Percentiles rank a stretch among this genome's conserved stretches.
phyloP scores from a whole-genome alignment of 805 yeast genomes.

The Blastobotrys parvus region DNA sequence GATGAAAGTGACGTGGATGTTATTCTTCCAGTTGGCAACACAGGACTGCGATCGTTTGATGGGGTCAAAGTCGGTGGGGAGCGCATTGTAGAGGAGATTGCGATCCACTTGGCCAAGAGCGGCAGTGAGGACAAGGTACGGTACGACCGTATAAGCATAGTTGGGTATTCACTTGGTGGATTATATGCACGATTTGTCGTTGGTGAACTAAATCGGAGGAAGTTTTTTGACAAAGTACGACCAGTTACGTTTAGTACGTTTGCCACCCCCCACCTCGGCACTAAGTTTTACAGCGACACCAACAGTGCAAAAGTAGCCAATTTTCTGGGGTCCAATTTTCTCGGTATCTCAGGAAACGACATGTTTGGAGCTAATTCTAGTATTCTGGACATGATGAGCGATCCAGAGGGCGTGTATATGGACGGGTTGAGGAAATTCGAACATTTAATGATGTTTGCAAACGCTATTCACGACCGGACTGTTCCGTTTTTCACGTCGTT shows the following conservation, averaged over 20 bases:
- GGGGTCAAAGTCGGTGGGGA: slow-evolving; percentile 63
- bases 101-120: slow-evolving; percentile 26
- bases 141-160: slow-evolving; percentile 57
- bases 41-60: slow-evolving; percentile 73
- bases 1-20: slow-evolving; percentile 29
- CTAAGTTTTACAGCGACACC: slow-evolving; percentile 38
- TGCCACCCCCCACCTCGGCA: slow-evolving; percentile 73
- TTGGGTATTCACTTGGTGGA: slow-evolving; percentile 93
- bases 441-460: slow-evolving; percentile 56
- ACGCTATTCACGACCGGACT: slow-evolving; percentile 72
- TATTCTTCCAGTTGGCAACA: slow-evolving; percentile 47
- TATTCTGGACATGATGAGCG: slow-evolving; percentile 45
- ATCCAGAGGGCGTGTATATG: slow-evolving; percentile 39
- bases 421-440: slow-evolving; percentile 52
- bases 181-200: slow-evolving; percentile 66
- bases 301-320: slow-evolving; percentile 35
- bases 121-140: slow-evolving; percentile 25
- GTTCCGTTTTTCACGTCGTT: slow-evolving; percentile 83
- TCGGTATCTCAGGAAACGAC: slow-evolving; percentile 69
- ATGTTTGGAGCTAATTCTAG: slow-evolving; percentile 47
- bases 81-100: slow-evolving; percentile 59
- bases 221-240: slow-evolving; percentile 45
- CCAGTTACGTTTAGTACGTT: slow-evolving; percentile 62
- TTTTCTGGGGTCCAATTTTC: slow-evolving; percentile 42
- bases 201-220: slow-evolving; percentile 50